phyloP scores from a whole-genome alignment of 2,329 filamentous ascomycete species.

The Paecilomyces fulvus region DNA sequence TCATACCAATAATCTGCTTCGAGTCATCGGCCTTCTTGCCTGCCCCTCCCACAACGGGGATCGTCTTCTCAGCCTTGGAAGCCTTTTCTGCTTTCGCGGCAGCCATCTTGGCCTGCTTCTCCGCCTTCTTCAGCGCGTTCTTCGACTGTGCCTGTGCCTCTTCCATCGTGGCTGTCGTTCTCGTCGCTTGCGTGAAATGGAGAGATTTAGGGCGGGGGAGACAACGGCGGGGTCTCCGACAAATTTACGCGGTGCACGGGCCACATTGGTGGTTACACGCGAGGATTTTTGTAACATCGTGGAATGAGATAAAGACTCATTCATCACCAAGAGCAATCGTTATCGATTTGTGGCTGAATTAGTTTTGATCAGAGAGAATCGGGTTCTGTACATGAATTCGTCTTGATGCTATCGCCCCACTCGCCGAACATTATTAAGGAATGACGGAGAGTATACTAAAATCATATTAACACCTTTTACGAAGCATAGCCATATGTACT shows the following conservation, averaged over 20 bases:
- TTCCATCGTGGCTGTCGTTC: not conserved
- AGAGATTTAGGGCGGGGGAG: not conserved
- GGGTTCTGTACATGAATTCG: no score
- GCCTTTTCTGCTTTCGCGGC: not conserved
- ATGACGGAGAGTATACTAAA: no score
- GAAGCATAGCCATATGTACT: no score
- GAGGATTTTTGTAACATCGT: not conserved
- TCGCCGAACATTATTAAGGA: no score
- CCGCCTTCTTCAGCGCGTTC: not conserved
- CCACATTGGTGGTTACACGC: not conserved
- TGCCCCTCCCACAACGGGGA: not conserved
- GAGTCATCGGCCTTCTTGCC: not conserved
- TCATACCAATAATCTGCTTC: not conserved
- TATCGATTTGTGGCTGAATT: no score
- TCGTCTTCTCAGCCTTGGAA: not conserved
- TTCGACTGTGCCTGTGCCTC: not conserved
- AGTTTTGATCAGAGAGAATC: no score
- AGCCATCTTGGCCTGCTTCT: not conserved
- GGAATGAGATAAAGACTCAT: not conserved
- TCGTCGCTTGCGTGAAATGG: not conserved
- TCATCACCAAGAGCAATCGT: not conserved
- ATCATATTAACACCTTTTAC: no score
- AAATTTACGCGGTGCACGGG: not conserved
- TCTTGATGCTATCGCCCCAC: no score
- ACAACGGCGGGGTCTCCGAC: not conserved